These are phyloP conservation scores for Asterella californica DNA, from an alignment of 225 moss, liverwort and hornwort species.

Conservation along the genomic window DNA sequence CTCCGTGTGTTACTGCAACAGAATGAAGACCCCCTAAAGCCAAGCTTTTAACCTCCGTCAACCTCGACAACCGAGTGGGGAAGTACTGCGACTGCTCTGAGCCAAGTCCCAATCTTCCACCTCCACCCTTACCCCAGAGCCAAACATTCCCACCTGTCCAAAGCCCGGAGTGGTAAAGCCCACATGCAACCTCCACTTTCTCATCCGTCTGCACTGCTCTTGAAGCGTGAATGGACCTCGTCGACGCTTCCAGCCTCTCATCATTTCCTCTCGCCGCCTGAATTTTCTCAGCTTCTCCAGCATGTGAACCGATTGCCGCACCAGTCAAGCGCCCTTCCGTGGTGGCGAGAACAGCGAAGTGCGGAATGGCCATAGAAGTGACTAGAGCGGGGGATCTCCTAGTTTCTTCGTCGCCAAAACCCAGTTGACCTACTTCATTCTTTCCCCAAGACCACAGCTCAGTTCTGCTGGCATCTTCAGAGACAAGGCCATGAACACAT, in stretches of 20 bases:
- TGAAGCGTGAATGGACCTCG: conserved; percentile 4
- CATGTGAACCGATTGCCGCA: neutral
- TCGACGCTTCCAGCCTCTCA: conserved; percentile 3
- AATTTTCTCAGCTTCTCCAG: neutral
- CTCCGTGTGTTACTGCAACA: conserved; percentile 57
- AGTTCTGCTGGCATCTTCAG: conserved; percentile 1
- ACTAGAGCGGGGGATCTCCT: conserved; percentile 59
- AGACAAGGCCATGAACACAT: too few species aligned
- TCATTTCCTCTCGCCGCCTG: conserved; percentile 10
- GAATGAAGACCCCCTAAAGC: conserved; percentile 87
- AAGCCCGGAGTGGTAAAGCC: conserved; percentile 76
- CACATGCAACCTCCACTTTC: conserved; percentile 61
- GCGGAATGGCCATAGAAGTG: conserved; percentile 41
- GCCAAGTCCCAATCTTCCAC: conserved; percentile 79
- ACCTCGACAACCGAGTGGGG: conserved; percentile 44
- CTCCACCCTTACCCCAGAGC: conserved; percentile 88
- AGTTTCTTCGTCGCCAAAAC: conserved; percentile 69
- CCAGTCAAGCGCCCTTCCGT: conserved; percentile 35
- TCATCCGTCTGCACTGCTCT: neutral
- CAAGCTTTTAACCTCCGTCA: conserved; percentile 47
- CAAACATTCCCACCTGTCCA: conserved; percentile 71
- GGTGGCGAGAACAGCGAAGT: conserved; percentile 33
- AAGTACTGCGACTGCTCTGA: conserved; percentile 60
- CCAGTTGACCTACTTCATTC: conserved; percentile 78
- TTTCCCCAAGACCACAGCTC: conserved; percentile 93